phyloP scores from a whole-genome alignment of 176 grass and related monocot species.

The Thalia dealbata region DNA sequence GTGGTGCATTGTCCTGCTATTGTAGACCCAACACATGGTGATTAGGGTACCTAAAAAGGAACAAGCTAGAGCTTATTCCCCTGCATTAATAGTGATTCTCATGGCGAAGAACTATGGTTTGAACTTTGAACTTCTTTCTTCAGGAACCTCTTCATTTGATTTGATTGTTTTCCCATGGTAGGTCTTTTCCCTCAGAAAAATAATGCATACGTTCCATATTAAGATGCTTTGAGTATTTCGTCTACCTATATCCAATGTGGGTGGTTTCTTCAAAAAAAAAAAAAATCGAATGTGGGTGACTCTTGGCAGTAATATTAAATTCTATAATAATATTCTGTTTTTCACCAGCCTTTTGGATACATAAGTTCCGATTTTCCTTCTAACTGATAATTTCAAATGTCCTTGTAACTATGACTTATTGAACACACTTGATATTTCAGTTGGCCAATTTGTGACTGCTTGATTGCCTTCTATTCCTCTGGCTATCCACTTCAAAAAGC shows the following conservation, averaged over 20 bases:
- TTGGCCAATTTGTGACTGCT: constrained; percentile 87
- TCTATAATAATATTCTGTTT: not conserved
- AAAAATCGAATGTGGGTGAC: not conserved
- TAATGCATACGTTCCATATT: not conserved
- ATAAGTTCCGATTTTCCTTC: not conserved
- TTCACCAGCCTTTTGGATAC: not conserved
- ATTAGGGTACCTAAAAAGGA: not conserved
- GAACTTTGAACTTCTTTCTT: not conserved
- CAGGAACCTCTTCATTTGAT: not conserved
- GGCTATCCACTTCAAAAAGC: constrained; percentile 93
- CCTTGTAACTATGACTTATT: no score
- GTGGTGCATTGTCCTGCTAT: not conserved
- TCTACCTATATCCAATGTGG: not conserved
- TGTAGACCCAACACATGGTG: not conserved
- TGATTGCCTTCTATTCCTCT: constrained; percentile 84
- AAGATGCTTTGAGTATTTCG: not conserved
- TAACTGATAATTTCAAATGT: not conserved
- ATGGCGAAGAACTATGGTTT: not conserved
- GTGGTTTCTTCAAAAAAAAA: no score
- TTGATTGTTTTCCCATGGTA: not conserved
- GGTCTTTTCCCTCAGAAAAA: no score
- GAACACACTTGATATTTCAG: constrained; percentile 29
- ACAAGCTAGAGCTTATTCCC: not conserved
- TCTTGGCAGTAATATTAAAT: no score
- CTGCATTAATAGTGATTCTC: not conserved